Base-by-base conservation (phyloP, 2,329 filamentous ascomycete species). In the Arthrobotrys sphaeroides region DNA sequence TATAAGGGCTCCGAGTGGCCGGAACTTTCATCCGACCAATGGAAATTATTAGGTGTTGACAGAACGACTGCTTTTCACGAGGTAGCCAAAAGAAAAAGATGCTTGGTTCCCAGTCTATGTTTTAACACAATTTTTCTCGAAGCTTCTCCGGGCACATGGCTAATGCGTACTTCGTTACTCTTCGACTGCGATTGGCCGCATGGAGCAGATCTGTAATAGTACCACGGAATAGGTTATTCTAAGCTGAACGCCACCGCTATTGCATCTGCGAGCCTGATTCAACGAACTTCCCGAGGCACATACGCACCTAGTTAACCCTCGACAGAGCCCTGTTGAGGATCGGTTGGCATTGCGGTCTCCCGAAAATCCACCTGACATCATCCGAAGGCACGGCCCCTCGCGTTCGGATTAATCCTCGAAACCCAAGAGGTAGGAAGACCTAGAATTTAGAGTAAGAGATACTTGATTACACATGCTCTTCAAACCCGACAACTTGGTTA, bases 1-100 rank as follows among this genome's bases (percentile, higher is more conserved):
- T 36, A 59, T 33, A 26, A 68, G 24, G 43, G 33, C 38, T 45
- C 61, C 45, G 61, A 74, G 53, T 74, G 61, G 70, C 33, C 70
- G 70, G 70, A 74, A 62, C 24, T 40, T 62, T 53, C 20, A 57
- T 74, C 70, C 70, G 70, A 53, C 70, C 70, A 74, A 74, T 64
- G 45, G 62, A 66, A 62, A 53, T 42, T 45, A 20, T 42, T 61
- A 28, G 24, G 62, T 68, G 61, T 67, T 74, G 62, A 74, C 65
- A 53, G 65, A 68, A 40, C 36, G 42, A 55, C 33, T 47, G 53
- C 20, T 42, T 28, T 42, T 36, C 55, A 36, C 28, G 9, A 57
- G 42, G 38, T 69, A 16, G 43, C 53, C 66, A 1, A 61, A 43
- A 55, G 43, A 47, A 55, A 55, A 55, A 38, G 51, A 22, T 55